phyloP scores from a whole-genome alignment of 352 stramenopile genomes.

The Labyrinthula sp. region DNA sequence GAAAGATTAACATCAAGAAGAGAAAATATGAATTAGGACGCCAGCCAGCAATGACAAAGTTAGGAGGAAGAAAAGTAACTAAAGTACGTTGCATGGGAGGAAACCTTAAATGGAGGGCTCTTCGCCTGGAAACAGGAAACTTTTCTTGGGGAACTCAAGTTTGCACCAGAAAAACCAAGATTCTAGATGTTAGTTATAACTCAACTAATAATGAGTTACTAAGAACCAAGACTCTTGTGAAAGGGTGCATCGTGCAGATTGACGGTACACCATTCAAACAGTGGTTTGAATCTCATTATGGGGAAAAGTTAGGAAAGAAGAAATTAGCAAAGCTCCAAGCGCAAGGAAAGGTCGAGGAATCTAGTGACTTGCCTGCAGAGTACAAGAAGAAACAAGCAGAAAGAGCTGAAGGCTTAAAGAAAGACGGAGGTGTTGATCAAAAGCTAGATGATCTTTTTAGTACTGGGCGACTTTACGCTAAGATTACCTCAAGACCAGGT shows the following conservation, averaged over 20 bases:
- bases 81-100: conserved; percentile 79
- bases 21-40: conserved; percentile 94
- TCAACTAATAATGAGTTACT: conserved; percentile 99
- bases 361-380: conserved; percentile 70
- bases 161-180: conserved; percentile 88
- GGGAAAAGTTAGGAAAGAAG: conserved; percentile 61
- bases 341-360: conserved; percentile 64
- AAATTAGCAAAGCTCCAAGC: conserved; percentile 57
- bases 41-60: conserved; percentile 90
- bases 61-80: conserved; percentile 85
- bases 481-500: conserved; percentile 87
- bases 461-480: conserved; percentile 79
- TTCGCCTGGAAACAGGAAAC: conserved; percentile 93
- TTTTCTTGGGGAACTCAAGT: conserved; percentile 94
- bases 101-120: conserved; percentile 92
- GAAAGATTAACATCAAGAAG: conserved; percentile 93
- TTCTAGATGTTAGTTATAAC: conserved; percentile 99
- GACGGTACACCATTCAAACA: conserved; percentile 95
- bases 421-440: too few relatives aligned
- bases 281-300: conserved; percentile 98
- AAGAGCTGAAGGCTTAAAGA: conserved; percentile 38
- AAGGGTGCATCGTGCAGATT: conserved; percentile 89
- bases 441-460: conserved; percentile 88
- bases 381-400: conserved; percentile 69
- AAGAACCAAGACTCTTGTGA: conserved; percentile 98